Evolutionary conservation across 2,329 filamentous ascomycete species (phyloP).

Genomic region (Microascus cirrosus): DNA sequence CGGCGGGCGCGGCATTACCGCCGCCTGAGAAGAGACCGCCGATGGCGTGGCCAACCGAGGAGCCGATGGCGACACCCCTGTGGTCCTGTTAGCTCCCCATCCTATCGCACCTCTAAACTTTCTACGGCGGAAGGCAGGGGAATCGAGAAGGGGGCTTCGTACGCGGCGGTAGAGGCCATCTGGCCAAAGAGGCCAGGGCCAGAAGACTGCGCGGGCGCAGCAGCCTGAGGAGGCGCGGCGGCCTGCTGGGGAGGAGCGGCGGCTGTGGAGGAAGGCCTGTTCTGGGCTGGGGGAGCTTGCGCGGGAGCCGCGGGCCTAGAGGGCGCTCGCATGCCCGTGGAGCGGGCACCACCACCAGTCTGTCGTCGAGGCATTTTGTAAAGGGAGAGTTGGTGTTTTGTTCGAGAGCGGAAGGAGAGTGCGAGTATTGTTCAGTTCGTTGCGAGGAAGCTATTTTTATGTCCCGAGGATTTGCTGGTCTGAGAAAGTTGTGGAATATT

Average conservation of each 20-base stretch:
- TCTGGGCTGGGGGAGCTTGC: constrained; percentile 48
- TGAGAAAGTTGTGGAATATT: constrained; percentile 2
- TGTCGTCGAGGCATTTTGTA: constrained; percentile 62
- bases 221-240: constrained; percentile 30
- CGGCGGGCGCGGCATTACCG: constrained; percentile 39
- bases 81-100: constrained; percentile 4
- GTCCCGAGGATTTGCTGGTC: not conserved
- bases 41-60: constrained; percentile 89
- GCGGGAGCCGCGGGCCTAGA: constrained; percentile 56
- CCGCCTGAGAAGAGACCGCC: constrained; percentile 70
- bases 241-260: constrained; percentile 50
- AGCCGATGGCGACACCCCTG: constrained; percentile 94
- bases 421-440: not conserved
- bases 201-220: constrained; percentile 39
- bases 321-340: constrained; percentile 46
- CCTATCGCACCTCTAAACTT: not conserved
- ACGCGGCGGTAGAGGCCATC: constrained; percentile 98
- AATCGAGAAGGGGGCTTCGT: constrained; percentile 35
- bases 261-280: constrained; percentile 60
- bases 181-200: constrained; percentile 86
- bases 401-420: not conserved
- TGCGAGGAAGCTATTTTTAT: not conserved
- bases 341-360: constrained; percentile 24
- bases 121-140: not conserved
- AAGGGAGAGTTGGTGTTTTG: constrained; percentile 2